A percentile compares a stretch with the other conserved stretches of the same genome.
Evolutionary conservation across 139 green algal species (phyloP).

Genomic region (Closterium sp.): DNA sequence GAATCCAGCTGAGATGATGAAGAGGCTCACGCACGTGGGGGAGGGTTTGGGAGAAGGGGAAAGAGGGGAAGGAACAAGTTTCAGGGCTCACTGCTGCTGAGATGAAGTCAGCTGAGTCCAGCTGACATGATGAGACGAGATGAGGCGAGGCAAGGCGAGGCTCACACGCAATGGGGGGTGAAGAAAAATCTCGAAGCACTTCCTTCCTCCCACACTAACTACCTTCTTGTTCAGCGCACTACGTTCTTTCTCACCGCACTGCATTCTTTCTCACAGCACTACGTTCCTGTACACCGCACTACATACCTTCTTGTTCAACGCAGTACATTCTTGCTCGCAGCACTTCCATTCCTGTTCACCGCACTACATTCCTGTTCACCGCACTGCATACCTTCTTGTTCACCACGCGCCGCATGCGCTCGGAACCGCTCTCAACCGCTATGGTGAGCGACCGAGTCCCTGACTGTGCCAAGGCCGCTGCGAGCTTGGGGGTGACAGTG

Average conservation of each 20-base stretch:
- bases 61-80: neutral
- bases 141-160: neutral
- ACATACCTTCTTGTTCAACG: too few species aligned
- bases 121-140: neutral
- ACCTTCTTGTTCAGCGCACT: too few species aligned
- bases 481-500: conserved; percentile 59
- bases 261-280: too few species aligned
- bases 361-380: neutral
- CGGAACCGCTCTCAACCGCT: conserved; percentile 61
- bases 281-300: too few species aligned
- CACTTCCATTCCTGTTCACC: too few species aligned
- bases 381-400: conserved; percentile 39
- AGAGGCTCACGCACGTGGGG: neutral
- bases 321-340: too few species aligned
- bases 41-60: neutral
- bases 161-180: neutral
- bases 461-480: conserved; percentile 45
- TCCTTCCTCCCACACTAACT: too few species aligned
- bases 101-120: conserved; percentile 52
- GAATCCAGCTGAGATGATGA: neutral
- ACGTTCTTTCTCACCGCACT: too few species aligned
- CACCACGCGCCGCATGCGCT: conserved; percentile 50
- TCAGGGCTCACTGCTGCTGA: conserved; percentile 24
- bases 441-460: conserved; percentile 61
- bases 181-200: neutral